Evolutionary conservation across 1,139 yeast genomes (phyloP), one percentile per base, ranked within the genome.

Genomic region (Pichia sp.): DNA sequence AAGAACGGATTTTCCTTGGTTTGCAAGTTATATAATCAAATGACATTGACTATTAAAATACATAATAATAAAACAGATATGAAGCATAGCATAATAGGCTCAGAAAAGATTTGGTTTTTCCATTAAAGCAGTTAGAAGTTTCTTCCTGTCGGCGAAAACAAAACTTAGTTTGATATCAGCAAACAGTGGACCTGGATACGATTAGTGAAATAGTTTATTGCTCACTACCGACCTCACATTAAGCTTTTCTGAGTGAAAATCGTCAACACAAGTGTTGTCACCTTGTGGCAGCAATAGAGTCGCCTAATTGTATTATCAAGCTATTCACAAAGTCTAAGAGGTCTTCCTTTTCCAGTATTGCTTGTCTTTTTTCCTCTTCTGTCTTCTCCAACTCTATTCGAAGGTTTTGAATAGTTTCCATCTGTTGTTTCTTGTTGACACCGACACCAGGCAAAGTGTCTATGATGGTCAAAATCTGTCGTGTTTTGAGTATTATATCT

Each of bases 371-470:
- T 54, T 81, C 80, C 29, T 71, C 67, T 63, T 92, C 95, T 1
- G 85, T 84, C 6, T 73, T 73, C 29, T 78, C 76, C 55, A 93
- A 73, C 61, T 88, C 89, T 45, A 69, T 67, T 56, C 90, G 86
- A 51, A 93, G 73, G n/a, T 75, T 75, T 50, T 77, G 78, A 20
- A 93, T 87, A 60, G 79, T 76, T 41, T 73, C 73, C 67, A 91
- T 68, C 70, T 93, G 99, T 53, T 81, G 84, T 46, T 78, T 80
- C 34, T 89, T 89, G 2, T 92, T 83, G 0, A 87, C 91, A 14
- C 95, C 97, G 2, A 91, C 88, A 3, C 98, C 99, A 0, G 99
- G 99, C 49, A 93, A 73, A 2, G 95, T 83, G 66, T 89, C 96
- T 36, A 93, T 91, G 44, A 93, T 79, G 70, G 87, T 83, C 50